phyloP scores from a whole-genome alignment of 495 filamentous ascomycete genomes.

The Corynascus novoguineensis region DNA sequence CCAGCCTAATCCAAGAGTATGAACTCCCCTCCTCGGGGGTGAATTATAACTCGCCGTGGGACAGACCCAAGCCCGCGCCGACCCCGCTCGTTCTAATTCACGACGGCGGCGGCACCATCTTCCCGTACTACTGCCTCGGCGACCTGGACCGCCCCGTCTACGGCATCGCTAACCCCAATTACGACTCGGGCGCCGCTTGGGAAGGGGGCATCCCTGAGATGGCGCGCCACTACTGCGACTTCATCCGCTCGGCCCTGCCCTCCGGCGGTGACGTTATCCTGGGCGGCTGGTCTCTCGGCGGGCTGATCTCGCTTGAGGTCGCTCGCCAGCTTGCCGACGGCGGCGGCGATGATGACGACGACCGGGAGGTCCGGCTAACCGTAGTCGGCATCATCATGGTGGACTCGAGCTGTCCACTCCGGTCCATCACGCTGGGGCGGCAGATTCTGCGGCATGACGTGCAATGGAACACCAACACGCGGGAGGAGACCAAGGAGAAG shows the following conservation, averaged over 20 bases:
- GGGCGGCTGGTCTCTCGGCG: conserved; percentile 44
- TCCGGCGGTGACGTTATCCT: conserved; percentile 30
- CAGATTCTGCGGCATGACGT: conserved; percentile 23
- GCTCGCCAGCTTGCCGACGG: conserved; percentile 29
- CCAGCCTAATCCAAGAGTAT: conserved; percentile 24
- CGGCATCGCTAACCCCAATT: conserved; percentile 37
- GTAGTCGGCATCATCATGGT: conserved; percentile 42
- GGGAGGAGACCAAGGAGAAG: conserved; percentile 32
- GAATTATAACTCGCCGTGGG: background rate
- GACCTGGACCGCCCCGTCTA: conserved; percentile 30
- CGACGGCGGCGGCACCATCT: conserved; percentile 41
- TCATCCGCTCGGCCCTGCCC: conserved; percentile 30
- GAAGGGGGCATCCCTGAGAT: conserved; percentile 35
- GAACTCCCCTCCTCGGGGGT: too few species aligned
- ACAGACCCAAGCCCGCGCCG: background rate
- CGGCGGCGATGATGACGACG: conserved; percentile 7
- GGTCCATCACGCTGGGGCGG: background rate
- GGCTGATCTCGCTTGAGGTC: conserved; percentile 38
- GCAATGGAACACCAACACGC: conserved; percentile 30
- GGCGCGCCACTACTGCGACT: conserved; percentile 29
- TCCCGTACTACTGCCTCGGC: conserved; percentile 36
- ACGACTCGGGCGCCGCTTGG: conserved; percentile 23
- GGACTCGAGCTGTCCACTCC: conserved; percentile 37
- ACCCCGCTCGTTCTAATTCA: conserved; percentile 39
- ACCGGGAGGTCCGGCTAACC: background rate